phyloP scores from a whole-genome alignment of 768 basidiomycete genomes.

The Tricholoma hemisulphureum region DNA sequence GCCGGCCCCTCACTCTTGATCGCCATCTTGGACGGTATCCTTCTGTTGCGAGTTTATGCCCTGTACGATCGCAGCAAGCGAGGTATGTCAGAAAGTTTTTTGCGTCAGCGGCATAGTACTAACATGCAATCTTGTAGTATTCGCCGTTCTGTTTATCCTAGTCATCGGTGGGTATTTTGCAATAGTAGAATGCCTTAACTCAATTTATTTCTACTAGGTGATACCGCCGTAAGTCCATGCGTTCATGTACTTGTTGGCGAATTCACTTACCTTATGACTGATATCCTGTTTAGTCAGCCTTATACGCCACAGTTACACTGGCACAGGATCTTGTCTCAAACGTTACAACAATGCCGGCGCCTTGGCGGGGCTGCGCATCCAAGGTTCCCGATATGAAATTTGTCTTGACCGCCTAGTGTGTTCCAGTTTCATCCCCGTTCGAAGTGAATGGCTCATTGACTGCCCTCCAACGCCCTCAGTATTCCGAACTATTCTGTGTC shows the following conservation, averaged over 20 bases:
- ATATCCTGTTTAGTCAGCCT: background rate
- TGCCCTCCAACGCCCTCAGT: background rate
- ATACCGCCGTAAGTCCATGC: background rate
- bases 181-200: background rate
- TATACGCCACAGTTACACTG: background rate
- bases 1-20: background rate
- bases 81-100: background rate
- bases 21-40: background rate
- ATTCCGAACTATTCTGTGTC: background rate
- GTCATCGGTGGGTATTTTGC: background rate
- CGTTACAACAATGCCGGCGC: background rate
- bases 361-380: background rate
- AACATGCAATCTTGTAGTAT: background rate
- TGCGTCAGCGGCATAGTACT: background rate
- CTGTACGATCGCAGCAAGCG: background rate
- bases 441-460: background rate
- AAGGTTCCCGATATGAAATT: background rate
- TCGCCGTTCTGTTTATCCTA: background rate
- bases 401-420: background rate
- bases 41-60: background rate
- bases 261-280: background rate
- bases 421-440: background rate
- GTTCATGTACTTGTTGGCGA: background rate
- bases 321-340: background rate
- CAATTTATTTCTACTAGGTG: background rate